Evolutionary conservation across 495 filamentous ascomycete genomes (phyloP), one percentile per base, ranked within the genome.

Genomic region (Penicillium desertorum): DNA sequence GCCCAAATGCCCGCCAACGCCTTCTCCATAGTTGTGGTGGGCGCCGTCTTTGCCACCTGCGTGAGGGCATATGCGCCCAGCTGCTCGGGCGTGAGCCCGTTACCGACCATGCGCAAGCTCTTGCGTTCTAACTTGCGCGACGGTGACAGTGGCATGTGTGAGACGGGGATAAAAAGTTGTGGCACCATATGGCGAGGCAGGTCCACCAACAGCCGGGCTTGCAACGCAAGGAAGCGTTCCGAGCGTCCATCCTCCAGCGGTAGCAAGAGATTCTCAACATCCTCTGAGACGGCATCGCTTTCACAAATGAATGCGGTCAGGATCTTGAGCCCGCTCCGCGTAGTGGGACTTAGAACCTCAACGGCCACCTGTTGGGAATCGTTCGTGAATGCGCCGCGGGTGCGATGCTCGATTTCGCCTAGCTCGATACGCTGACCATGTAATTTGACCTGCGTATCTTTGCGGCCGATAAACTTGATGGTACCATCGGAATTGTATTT

Each of bases 401-500:
- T 30, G 29, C 29, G 29, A 30, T 30, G 29, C 48, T 77, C 79
- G 25, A 79, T 70, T 29, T 83, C 80, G n/a, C 71, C 78, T 9
- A 80, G 50, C 53, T 82, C 80, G 23, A 82, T 70, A 14, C 77
- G 65, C 53, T 80, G 62, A 22, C 80, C 81, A 17, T 75, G 71
- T 45, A 83, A 64, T 62, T 83, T 83, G 23, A 25, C 23, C 23
- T 25, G 23, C 23, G 23, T 25, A 25, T 25, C 23, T 25, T 25
- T 50, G 81, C 68, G 45, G 77, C 76, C 14, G 61, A 51, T 16
- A 8, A 16, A 41, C 14, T 16, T 66, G 57, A 83, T 80, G 23
- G 54, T 62, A 1, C 74, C 78, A 42, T 74, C 76, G 0, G 52
- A 39, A 46, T 74, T 71, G 45, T 77, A 75, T 1, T 71, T 67